Evolutionary conservation across 495 filamentous ascomycete species (phyloP).

Genomic region (Niebla homalea): DNA sequence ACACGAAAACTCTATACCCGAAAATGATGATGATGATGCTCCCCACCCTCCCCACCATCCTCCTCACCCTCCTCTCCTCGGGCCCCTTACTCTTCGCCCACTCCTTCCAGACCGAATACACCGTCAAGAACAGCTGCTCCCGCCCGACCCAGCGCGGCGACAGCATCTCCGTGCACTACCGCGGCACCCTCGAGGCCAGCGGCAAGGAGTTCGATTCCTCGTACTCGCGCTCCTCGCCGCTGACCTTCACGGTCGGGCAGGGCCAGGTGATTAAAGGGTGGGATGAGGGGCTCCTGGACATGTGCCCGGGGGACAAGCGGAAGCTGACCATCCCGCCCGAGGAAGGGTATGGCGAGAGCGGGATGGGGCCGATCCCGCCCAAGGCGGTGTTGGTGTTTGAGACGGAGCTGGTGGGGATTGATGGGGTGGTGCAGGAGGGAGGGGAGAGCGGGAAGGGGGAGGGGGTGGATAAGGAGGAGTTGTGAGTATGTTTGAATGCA

Average conservation of each 20-base stretch:
- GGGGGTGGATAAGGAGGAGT: neutral
- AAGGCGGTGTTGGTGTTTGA: conserved; percentile 46
- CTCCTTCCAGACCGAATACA: conserved; percentile 60
- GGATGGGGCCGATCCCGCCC: conserved; percentile 64
- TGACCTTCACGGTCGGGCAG: conserved; percentile 63
- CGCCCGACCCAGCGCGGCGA: conserved; percentile 70
- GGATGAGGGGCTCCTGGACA: conserved; percentile 83
- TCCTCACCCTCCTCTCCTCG: conserved; percentile 6
- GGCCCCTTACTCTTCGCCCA: conserved; percentile 5
- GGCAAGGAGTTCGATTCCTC: conserved; percentile 44
- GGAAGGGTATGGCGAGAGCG: conserved; percentile 66
- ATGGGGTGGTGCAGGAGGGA: conserved; percentile 58
- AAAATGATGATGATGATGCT: conserved; percentile 10
- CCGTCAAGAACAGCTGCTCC: conserved; percentile 52
- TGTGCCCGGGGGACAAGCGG: conserved; percentile 95
- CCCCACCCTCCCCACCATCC: conserved; percentile 9
- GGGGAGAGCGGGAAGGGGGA: conserved; percentile 35
- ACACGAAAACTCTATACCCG: neutral
- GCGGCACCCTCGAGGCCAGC: conserved; percentile 51
- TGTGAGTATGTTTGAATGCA: neutral
- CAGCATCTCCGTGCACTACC: conserved; percentile 73
- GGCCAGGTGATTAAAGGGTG: conserved; percentile 87
- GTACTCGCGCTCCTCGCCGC: conserved; percentile 62
- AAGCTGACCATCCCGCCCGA: conserved; percentile 83
- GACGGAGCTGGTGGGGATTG: conserved; percentile 79